Base-by-base conservation (phyloP, 192 early-diverging fungal genomes). In the Phycomyces blakesleeanus region DNA sequence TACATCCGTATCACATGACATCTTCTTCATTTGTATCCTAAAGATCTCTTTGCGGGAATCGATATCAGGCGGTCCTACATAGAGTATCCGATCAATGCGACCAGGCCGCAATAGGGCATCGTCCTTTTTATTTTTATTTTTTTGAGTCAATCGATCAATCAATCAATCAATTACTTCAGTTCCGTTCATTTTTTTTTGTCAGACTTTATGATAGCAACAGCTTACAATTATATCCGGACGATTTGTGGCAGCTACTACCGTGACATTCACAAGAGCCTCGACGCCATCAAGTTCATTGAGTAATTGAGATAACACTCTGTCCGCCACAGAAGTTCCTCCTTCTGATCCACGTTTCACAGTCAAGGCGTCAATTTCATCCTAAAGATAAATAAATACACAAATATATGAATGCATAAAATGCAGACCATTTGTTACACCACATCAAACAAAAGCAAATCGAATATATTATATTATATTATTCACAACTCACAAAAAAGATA, bases 331-430 rank as follows among this genome's bases (percentile, higher is more conserved):
- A 5, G 92, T 79, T 0, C 78, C 79, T 0, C 87, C 84, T 40
- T 85, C 89, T 6, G 75, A 49, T 10, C 79, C 75, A 44, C 97
- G 85, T 59, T 89, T 87, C 18, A 94, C 92, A 7, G 93, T 91
- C 10, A 98, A 71, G 9, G 97, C 94, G 57, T 99, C 97, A 55
- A 99, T 98, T 78, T 98, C 97, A 74, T 99, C 91, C 91, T 93
- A 15, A 34, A 15, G 16, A 61, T 29, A 52, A 20, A 66, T 34
- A 61, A 52, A 57, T 57, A 27, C 26, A 34, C 21, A 51, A n/a
- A 0, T 16, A 29, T n/a, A n/a, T n/a, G n/a, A n/a, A n/a, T n/a
- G n/a, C n/a, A n/a, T n/a, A n/a, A n/a, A n/a, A n/a, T n/a, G n/a
- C n/a, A n/a, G n/a, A n/a, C n/a, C n/a, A 61, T 10, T 1, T 24